Base-by-base conservation (phyloP, 2,329 filamentous ascomycete genomes). In the Fragosphaeria purpurea region DNA sequence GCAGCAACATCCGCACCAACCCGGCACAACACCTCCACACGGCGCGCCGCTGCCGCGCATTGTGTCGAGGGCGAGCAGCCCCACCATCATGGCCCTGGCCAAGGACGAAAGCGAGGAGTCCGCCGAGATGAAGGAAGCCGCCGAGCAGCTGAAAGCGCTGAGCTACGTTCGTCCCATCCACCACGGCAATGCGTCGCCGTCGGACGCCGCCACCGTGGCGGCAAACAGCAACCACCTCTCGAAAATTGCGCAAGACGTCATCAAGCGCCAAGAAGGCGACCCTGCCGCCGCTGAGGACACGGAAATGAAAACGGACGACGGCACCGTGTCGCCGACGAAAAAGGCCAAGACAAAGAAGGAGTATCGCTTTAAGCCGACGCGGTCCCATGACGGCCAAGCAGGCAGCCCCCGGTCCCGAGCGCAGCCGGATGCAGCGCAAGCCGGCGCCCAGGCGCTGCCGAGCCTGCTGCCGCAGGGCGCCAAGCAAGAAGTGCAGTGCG, bases 121-220 rank as follows among this genome's bases (percentile, higher is more conserved):
- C n/a, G 79, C 76, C 7, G 80, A 84, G 64, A 83, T 84, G 78
- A 78, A 83, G 57, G 79, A 83, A 62, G 80, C 80, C 22, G 80
- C 80, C 4, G 80, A 83, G 59, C 80, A 83, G 61, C 69, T 84
- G 6, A 83, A 83, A 58, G 80, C 80, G 2, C 62, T 84, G 41
- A 83, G 80, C 57, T 79, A 84, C 58, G 74, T 83, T 48, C 73
- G 79, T 3, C 77, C 77, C 53, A 60, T 71, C 13, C 76, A 74
- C 54, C 74, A 48, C 31, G 50, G 35, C 35, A 37, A 37, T 37
- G 35, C 42, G 12, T n/a, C 33, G 2, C 45, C 51, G 9, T 22
- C 22, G 22, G 22, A 22, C 22, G 43, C 51, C 7, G 44, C 53
- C 1, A 44, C 46, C 1, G 22, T 41, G 75, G 50, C 50, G 74